Conservation (phyloP, 371 early-diverging fungal genomes). For the Syncephalastrum racemosum region DNA sequence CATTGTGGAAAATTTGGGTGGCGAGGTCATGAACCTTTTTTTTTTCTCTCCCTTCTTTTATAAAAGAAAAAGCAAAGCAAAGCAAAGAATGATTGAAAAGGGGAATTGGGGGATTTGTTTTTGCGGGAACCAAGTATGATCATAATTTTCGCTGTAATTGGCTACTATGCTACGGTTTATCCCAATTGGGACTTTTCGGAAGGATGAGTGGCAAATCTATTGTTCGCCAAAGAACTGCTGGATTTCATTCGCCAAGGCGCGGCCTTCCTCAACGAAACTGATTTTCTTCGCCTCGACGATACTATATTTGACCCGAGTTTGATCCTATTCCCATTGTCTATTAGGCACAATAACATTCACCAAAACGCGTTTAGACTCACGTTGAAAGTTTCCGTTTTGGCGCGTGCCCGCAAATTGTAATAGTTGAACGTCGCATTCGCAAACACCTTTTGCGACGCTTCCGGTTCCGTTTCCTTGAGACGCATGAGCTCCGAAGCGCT, state of each 20-base stretch:
- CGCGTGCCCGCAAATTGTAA: slow-evolving; percentile 73
- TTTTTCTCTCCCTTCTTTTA: too few relatives aligned
- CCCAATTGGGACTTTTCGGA: too few relatives aligned
- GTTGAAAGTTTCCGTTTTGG: slow-evolving; percentile 82
- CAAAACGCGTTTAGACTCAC: slow-evolving; percentile 40
- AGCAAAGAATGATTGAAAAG: too few relatives aligned
- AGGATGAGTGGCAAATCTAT: too few relatives aligned
- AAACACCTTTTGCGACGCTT: slow-evolving; percentile 43
- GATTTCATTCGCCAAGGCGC: too few relatives aligned
- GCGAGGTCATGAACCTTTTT: too few relatives aligned
- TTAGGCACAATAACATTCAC: slow-evolving; percentile 1
- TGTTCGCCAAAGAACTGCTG: too few relatives aligned
- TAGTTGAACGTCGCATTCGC: slow-evolving; percentile 62
- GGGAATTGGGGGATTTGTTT: too few relatives aligned
- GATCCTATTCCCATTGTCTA: slow-evolving; percentile 48
- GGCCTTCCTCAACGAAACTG: slow-evolving; percentile 58
- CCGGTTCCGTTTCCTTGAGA: slow-evolving; percentile 46
- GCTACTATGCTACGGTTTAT: too few relatives aligned
- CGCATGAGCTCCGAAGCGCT: slow-evolving; percentile 69
- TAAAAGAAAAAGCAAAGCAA: too few relatives aligned
- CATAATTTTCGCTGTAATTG: too few relatives aligned
- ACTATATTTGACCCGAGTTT: slow-evolving; percentile 51
- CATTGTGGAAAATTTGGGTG: neutral
- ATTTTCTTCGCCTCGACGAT: slow-evolving; percentile 53
- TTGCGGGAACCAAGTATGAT: too few relatives aligned